Evolutionary conservation across 805 yeast genomes (phyloP), one percentile per base, ranked within the genome.

Genomic region (Saturnispora galanensis): DNA sequence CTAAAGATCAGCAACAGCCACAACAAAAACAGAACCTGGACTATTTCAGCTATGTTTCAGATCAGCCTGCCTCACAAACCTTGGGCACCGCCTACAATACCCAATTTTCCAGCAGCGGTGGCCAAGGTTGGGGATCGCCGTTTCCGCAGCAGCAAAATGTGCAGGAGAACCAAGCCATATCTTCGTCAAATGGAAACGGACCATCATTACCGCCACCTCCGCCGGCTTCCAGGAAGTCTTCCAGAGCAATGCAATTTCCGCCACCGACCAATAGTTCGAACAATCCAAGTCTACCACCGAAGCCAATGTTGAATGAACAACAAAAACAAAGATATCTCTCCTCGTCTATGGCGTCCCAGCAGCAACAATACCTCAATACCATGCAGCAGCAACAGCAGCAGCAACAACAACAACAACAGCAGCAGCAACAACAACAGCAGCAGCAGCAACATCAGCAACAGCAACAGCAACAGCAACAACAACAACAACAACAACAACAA

Each of bases 271-370:
- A 9, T n/a, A 41, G 15, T 5, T 28, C 10, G 26, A 10, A 17
- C 41, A 53, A 31, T 12, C 64, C 64, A 5, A 45, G 48, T 3
- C 45, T 60, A 31, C 65, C 64, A 5, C 64, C 63, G 0, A 61
- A 60, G 41, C 65, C 65, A 8, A 9, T 50, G 5, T 45, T 60
- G 28, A 60, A 49, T 47, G 54, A 51, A 12, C 48, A 54, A 10
- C 65, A 60, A 40, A 52, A 54, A 29, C 58, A 59, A 42, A 60
- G 58, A 31, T 56, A 53, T 44, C 47, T 58, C 9, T 44, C 58
- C 4, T 45, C 41, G 31, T 8, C 31, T 15, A 10, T 18, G 8
- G 43, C 28, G 35, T 36, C 47, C 48, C 46, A 35, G 46, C 50
- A 39, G 50, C 58, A 44, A 10, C 41, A 34, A 16, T 39, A 42